A percentile compares a stretch with the other conserved stretches of the same genome.
Evolutionary conservation across 2,329 filamentous ascomycete species (phyloP).

Genomic region (Xylariaceae sp.): DNA sequence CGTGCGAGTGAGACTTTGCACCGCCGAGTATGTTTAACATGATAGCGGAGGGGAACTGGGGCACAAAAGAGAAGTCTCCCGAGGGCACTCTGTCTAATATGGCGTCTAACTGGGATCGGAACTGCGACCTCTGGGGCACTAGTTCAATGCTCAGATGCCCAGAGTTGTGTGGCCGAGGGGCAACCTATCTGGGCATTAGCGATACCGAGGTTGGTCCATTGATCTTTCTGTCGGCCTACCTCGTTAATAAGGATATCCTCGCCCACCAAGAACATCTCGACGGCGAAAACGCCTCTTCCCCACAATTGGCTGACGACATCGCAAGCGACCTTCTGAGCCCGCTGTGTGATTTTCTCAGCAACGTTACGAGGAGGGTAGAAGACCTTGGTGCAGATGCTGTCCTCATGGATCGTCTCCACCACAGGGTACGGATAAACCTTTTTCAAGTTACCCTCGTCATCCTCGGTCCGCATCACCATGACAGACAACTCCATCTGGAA

Average conservation of each 20-base stretch:
- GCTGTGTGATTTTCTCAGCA: slow-evolving; percentile 50
- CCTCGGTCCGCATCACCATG: slow-evolving; percentile 88
- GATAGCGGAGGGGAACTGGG: slow-evolving; percentile 57
- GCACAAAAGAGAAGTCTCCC: slow-evolving; percentile 48
- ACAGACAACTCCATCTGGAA: slow-evolving; percentile 86
- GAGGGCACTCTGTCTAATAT: slow-evolving; percentile 64
- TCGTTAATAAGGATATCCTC: slow-evolving; percentile 76
- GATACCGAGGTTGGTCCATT: no score
- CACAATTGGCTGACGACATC: slow-evolving; percentile 74
- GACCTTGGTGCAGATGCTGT: slow-evolving; percentile 85
- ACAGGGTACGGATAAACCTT: slow-evolving; percentile 70
- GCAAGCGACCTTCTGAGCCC: slow-evolving; percentile 71
- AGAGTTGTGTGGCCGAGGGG: slow-evolving; percentile 63
- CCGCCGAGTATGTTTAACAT: slow-evolving; percentile 81
- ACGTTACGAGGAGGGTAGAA: slow-evolving; percentile 78
- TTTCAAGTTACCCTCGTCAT: slow-evolving; percentile 47
- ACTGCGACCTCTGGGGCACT: slow-evolving; percentile 78
- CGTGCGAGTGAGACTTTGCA: slow-evolving; percentile 57
- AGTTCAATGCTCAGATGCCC: slow-evolving; percentile 95
- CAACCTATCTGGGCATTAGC: no score
- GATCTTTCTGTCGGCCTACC: slow-evolving; percentile 21
- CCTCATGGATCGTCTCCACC: slow-evolving; percentile 91
- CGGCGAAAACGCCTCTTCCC: slow-evolving; percentile 90
- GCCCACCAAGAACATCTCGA: slow-evolving; percentile 90
- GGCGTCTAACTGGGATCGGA: slow-evolving; percentile 79